Percentiles rank a stretch among this genome's conserved stretches.
phyloP scores from a whole-genome alignment of 345 rosid species.

The Syzygium oleosum region DNA sequence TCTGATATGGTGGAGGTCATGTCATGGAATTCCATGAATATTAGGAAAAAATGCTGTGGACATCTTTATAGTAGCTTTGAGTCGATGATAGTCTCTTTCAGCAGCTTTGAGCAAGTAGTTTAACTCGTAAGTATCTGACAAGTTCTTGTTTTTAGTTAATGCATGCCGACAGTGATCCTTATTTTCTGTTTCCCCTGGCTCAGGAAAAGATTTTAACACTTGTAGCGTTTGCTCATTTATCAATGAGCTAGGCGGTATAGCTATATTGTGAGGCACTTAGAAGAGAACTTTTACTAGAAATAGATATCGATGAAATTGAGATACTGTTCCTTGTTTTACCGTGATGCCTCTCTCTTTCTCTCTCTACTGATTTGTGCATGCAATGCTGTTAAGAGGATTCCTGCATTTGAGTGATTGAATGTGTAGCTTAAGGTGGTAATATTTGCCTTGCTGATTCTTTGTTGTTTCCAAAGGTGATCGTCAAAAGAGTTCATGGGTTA shows the following conservation, averaged over 20 bases:
- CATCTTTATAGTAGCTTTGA: no score
- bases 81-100: no score
- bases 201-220: neutral
- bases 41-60: no score
- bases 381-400: neutral
- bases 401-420: neutral
- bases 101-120: no score
- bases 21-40: no score
- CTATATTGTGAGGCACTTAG: neutral
- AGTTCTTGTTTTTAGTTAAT: neutral
- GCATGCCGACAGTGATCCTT: neutral
- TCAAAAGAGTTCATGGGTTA: neutral
- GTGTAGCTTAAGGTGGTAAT: neutral
- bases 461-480: neutral
- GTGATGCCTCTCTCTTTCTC: no score
- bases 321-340: no score
- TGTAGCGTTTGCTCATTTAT: neutral
- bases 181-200: neutral
- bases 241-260: neutral
- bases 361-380: neutral
- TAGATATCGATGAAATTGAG: no score
- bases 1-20: no score
- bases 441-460: neutral
- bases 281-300: neutral
- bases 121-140: no score